Evolutionary conservation across 129 eudicot species (phyloP).

Genomic region (Ambrosia artemisiifolia): DNA sequence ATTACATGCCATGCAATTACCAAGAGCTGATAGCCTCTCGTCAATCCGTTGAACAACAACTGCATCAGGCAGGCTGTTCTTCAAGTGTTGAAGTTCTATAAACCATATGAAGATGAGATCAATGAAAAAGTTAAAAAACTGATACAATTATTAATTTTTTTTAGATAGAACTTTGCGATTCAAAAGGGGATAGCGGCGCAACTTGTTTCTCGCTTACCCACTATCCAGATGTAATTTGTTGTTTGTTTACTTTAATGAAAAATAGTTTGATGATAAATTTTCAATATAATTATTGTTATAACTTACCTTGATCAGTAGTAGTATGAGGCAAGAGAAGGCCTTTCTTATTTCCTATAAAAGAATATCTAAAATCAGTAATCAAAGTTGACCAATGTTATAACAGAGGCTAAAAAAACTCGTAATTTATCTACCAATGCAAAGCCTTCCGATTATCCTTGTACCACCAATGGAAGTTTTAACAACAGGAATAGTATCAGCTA

Average conservation of each 20-base stretch:
- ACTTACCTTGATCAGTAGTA: constrained; percentile 72
- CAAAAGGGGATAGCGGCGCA: too few species aligned
- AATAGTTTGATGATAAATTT: too few species aligned
- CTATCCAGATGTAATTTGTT: too few species aligned
- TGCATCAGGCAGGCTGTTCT: constrained; percentile 85
- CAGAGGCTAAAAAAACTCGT: neutral
- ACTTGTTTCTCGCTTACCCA: too few species aligned
- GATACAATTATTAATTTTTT: neutral
- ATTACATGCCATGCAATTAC: constrained; percentile 97
- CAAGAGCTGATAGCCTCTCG: constrained; percentile 84
- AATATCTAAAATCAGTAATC: constrained; percentile 5
- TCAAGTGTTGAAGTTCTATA: constrained; percentile 87
- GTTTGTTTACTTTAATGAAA: too few species aligned
- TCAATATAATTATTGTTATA: neutral
- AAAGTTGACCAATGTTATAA: neutral
- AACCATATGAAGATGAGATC: constrained; percentile 7
- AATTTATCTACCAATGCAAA: constrained; percentile 66
- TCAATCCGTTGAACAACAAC: constrained; percentile 92
- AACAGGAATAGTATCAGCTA: constrained; percentile 81
- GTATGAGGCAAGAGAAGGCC: constrained; percentile 78
- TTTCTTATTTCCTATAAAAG: constrained; percentile 62
- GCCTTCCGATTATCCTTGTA: constrained; percentile 77
- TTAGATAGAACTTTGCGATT: too few species aligned
- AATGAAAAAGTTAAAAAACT: neutral
- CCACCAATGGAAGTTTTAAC: constrained; percentile 88